Percentiles rank a stretch among this genome's conserved stretches.
Evolutionary conservation across 176 grass and related monocot genomes (phyloP).

Genomic region (Oryza officinalis): DNA sequence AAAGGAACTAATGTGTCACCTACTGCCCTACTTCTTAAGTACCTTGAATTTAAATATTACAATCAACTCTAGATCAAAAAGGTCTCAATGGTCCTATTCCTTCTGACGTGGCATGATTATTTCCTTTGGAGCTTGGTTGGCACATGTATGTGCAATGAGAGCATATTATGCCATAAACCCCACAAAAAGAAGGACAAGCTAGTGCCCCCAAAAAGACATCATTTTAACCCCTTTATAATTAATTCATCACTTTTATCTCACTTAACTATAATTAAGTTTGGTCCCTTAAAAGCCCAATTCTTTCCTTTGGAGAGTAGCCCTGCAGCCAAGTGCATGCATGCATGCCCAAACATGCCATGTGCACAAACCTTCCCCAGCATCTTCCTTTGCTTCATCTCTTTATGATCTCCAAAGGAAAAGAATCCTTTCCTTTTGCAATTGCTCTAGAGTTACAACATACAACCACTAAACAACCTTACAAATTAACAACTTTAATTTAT

Average conservation of each 20-base stretch:
- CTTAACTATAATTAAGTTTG: constrained; percentile 8
- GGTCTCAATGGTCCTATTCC: neutral
- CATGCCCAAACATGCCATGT: constrained; percentile 64
- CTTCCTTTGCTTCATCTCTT: constrained; percentile 46
- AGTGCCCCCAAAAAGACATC: constrained; percentile 29
- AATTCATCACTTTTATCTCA: constrained; percentile 20
- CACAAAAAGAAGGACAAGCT: constrained; percentile 17
- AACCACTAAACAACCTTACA: constrained; percentile 16
- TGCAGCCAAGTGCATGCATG: constrained; percentile 11
- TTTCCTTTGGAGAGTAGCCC: constrained; percentile 42
- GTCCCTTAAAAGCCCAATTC: constrained; percentile 49
- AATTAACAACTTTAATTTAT: neutral
- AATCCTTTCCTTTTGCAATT: constrained; percentile 36
- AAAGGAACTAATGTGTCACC: constrained; percentile 24
- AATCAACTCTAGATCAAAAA: neutral
- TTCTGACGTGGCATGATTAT: constrained; percentile 48
- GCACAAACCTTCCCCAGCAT: constrained; percentile 40
- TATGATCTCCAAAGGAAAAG: constrained; percentile 56
- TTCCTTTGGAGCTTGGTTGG: constrained; percentile 26
- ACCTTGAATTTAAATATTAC: constrained; percentile 14
- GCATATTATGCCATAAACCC: constrained; percentile 41
- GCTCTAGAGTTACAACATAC: neutral
- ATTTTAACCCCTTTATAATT: constrained; percentile 13
- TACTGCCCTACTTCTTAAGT: neutral
- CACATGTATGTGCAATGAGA: constrained; percentile 44